phyloP scores from a whole-genome alignment of 2,329 filamentous ascomycete genomes.

The Zasmidium cellare region DNA sequence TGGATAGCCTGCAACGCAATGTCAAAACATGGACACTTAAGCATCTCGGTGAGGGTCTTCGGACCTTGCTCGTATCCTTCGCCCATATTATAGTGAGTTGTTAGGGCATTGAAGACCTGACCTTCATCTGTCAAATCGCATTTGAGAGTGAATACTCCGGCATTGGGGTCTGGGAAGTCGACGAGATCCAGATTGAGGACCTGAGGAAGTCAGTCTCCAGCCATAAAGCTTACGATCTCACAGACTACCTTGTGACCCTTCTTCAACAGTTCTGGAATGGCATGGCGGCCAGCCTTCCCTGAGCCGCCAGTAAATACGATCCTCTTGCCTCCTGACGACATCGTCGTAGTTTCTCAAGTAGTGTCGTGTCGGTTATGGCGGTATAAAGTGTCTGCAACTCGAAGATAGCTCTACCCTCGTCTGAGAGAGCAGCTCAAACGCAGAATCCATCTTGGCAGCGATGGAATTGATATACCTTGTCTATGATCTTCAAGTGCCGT shows the following conservation, averaged over 20 bases:
- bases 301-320: slow-evolving; percentile 58
- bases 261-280: slow-evolving; percentile 54
- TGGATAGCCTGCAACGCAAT: slow-evolving; percentile 27
- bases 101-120: slow-evolving; percentile 58
- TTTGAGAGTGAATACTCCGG: slow-evolving; percentile 54
- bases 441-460: background rate
- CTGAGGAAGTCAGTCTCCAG: slow-evolving; percentile 7
- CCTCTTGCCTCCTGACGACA: slow-evolving; percentile 38
- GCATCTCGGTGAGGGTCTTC: no score
- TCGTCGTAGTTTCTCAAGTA: slow-evolving; percentile 3
- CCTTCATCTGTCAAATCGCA: slow-evolving; percentile 57
- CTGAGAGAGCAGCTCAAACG: background rate
- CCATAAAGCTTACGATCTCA: background rate
- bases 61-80: slow-evolving; percentile 44
- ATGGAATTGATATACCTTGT: background rate
- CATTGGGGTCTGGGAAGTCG: slow-evolving; percentile 40
- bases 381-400: background rate
- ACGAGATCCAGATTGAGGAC: slow-evolving; percentile 58
- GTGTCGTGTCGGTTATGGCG: slow-evolving; percentile 3
- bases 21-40: no score
- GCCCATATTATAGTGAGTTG: slow-evolving; percentile 56
- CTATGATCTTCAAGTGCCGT: background rate
- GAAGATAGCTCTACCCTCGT: background rate
- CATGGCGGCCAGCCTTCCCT: slow-evolving; percentile 57
- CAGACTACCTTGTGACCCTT: slow-evolving; percentile 46